Evolutionary conservation across 2,329 filamentous ascomycete genomes (phyloP).

Genomic region (Pezicula radicicola): DNA sequence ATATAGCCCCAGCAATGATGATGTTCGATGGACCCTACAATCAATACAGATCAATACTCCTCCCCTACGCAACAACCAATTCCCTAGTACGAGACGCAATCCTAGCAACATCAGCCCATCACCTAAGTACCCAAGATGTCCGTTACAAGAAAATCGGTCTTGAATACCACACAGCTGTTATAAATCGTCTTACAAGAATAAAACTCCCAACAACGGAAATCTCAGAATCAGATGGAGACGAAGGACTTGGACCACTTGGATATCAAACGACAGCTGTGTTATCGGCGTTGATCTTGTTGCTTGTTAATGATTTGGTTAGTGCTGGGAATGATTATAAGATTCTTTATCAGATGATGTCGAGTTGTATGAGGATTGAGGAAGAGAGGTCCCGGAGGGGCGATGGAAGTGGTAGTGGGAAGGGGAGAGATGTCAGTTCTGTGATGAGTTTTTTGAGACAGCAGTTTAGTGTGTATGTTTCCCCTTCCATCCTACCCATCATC

Average conservation of each 20-base stretch:
- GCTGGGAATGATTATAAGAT: neutral
- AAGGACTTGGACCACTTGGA: neutral
- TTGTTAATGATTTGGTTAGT: neutral
- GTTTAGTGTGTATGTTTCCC: neutral
- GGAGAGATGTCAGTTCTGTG: neutral
- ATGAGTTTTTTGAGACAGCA: neutral
- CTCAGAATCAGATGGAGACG: too few species aligned
- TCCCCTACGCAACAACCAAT: neutral
- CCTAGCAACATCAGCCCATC: conserved; percentile 1
- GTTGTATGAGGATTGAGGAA: neutral
- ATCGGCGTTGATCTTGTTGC: neutral
- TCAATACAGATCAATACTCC: neutral
- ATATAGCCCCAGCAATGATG: neutral
- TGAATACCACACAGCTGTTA: neutral
- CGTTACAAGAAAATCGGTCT: neutral
- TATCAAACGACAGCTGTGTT: neutral
- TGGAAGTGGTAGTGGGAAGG: neutral
- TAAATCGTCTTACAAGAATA: neutral
- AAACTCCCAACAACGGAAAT: too few species aligned
- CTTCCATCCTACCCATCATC: too few species aligned
- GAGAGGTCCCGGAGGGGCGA: too few species aligned
- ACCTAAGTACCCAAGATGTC: neutral
- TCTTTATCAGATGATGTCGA: neutral
- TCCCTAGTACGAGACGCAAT: neutral
- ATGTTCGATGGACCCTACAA: neutral